phyloP scores from a whole-genome alignment of 2,329 filamentous ascomycete genomes.

The Colletotrichum magnum region DNA sequence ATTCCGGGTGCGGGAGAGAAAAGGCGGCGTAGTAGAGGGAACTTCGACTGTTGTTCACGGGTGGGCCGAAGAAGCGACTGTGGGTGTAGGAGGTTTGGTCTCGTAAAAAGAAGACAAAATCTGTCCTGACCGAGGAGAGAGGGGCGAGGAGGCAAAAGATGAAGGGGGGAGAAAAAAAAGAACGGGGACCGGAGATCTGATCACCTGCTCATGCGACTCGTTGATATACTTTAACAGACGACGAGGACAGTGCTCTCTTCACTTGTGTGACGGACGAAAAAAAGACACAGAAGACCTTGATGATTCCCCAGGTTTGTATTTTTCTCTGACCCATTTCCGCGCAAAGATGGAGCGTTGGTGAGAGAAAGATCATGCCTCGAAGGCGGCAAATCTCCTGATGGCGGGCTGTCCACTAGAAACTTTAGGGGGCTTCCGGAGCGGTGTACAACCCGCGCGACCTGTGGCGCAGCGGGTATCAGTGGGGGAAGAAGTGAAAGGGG shows the following conservation, averaged over 20 bases:
- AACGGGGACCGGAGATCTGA: conserved; percentile 16
- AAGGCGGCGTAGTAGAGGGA: neutral
- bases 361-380: conserved; percentile 38
- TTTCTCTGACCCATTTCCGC: conserved; percentile 15
- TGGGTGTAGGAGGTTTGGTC: too few species aligned
- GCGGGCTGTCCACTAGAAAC: conserved; percentile 7
- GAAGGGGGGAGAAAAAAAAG: conserved; percentile 2
- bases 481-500: conserved; percentile 13
- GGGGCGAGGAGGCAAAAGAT: too few species aligned
- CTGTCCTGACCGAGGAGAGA: conserved; percentile 27
- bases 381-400: conserved; percentile 41
- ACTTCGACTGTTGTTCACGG: neutral
- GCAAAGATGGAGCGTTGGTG: conserved; percentile 31
- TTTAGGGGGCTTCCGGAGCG: conserved; percentile 24
- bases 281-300: conserved; percentile 3
- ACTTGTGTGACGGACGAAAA: neutral
- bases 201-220: conserved; percentile 24
- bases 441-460: conserved; percentile 23
- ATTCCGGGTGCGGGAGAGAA: neutral
- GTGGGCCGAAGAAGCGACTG: neutral
- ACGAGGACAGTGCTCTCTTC: conserved; percentile 3
- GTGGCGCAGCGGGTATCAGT: conserved; percentile 40
- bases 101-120: conserved; percentile 3
- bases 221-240: conserved; percentile 6
- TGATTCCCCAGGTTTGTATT: conserved; percentile 7